These are phyloP conservation scores for Erythrophleum fordii DNA, from an alignment of 306 rosid genomes.

Conservation along the genomic window DNA sequence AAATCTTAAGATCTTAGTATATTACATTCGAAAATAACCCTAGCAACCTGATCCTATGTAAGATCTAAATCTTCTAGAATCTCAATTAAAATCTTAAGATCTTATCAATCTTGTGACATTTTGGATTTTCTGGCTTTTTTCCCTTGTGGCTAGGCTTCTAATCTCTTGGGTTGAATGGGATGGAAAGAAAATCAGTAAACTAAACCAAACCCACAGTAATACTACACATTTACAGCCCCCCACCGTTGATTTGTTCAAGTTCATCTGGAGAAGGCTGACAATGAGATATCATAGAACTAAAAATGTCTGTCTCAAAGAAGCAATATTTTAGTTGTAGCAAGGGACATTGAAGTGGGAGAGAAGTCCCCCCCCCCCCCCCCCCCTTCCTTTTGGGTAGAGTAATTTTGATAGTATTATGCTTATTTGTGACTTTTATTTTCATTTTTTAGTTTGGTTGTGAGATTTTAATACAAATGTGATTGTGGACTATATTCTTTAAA, in stretches of 20 bases:
- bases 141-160: background rate
- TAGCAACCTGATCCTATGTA: background rate
- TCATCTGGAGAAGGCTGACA: background rate
- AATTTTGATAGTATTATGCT: background rate
- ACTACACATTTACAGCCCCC: background rate
- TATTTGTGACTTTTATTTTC: background rate
- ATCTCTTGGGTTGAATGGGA: background rate
- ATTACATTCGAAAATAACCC: background rate
- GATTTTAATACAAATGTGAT: background rate
- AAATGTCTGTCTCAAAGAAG: background rate
- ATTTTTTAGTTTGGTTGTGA: background rate
- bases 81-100: no score
- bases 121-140: background rate
- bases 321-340: background rate
- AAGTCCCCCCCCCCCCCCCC: no score
- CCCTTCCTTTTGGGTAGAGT: no score
- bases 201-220: background rate
- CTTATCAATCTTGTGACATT: background rate
- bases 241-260: background rate
- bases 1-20: background rate
- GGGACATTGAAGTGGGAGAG: background rate
- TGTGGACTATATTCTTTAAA: background rate
- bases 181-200: background rate
- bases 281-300: background rate
- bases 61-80: background rate